These are phyloP conservation scores for Calonectria hawksworthii DNA, from an alignment of 2,329 filamentous ascomycete species.

Conservation along the genomic window DNA sequence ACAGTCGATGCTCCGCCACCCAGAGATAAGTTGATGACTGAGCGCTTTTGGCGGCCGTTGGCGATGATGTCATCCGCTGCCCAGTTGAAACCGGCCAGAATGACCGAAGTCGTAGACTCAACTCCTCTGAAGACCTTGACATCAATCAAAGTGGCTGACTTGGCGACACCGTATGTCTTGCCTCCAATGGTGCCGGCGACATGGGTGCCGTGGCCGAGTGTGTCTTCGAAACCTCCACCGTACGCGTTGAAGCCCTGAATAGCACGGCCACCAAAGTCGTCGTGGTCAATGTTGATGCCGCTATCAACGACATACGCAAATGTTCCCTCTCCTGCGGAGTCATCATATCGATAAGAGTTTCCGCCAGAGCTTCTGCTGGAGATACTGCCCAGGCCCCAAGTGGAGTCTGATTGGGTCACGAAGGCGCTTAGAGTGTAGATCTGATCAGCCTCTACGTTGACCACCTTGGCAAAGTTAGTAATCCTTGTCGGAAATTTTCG, in stretches of 20 bases:
- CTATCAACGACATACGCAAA: conserved; percentile 61
- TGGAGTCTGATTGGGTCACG: conserved; percentile 2
- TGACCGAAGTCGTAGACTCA: conserved; percentile 34
- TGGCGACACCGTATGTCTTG: conserved; percentile 51
- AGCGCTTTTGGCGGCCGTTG: conserved; percentile 43
- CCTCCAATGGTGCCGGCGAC: conserved; percentile 37
- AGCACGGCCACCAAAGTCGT: conserved; percentile 47
- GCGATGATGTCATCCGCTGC: conserved; percentile 51
- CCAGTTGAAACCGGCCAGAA: conserved; percentile 53
- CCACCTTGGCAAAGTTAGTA: not conserved
- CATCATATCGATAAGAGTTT: conserved; percentile 43
- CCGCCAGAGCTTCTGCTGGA: not conserved
- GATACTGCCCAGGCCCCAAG: conserved; percentile 29
- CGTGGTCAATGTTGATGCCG: conserved; percentile 56
- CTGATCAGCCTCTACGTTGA: not conserved
- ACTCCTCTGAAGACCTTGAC: conserved; percentile 57
- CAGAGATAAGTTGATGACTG: conserved; percentile 63
- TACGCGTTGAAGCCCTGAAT: not conserved
- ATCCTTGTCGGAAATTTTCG: not conserved
- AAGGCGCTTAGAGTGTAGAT: not conserved
- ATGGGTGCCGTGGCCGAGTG: conserved; percentile 35
- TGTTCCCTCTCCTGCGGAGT: conserved; percentile 34
- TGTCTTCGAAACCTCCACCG: not conserved
- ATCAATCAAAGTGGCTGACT: conserved; percentile 56
- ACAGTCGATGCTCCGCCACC: conserved; percentile 29